Base-by-base conservation (phyloP, 2,329 filamentous ascomycete species). In the Daldinia sp. region DNA sequence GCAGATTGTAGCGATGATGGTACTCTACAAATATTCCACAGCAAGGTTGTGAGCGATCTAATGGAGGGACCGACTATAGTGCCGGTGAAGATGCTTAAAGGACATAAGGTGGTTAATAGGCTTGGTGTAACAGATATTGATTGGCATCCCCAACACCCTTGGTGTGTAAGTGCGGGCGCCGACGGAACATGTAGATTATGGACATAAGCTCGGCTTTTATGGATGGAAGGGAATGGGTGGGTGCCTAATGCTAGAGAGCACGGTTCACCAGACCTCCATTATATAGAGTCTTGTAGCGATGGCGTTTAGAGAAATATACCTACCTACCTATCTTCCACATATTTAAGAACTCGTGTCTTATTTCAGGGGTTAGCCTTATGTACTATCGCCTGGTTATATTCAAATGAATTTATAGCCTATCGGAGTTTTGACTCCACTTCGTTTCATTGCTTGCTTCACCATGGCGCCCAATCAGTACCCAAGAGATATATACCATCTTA, bases 1-100 rank as follows among this genome's bases (percentile, higher is more conserved):
- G 96, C 94, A 0, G 95, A 98, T 78, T 94, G 93, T 20, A 96
- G 92, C 79, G 97, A 99, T 78, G 96, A 99, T 79, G 96, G 96
- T 30, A 93, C 91, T 20, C 83, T 98, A 72, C 96, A 99, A 80
- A 92, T 99, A 60, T 98, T 98, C 88, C 95, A 98, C 79, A 95
- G 94, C 63, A 97, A 95, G 81, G 95, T 98, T 30, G 94, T 97
- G 33, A 93, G 90, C 68, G 96, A 99, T 79, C 85, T 97, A 79
- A 93, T 99, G 88, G 94, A 97, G 83, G 97, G 97, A 77, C 94
- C 96, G 6, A 97, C 92, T 13, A 97, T 99, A 76, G 96, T 98
- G 58, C 96, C 96, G 7, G 87, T 99, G 70, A 99, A 98, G 86
- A 93, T 97, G 76, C 86, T 99, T 55, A 91, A 89, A 77, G 96